phyloP scores from a whole-genome alignment of 306 rosid species.

The Prunus mume region DNA sequence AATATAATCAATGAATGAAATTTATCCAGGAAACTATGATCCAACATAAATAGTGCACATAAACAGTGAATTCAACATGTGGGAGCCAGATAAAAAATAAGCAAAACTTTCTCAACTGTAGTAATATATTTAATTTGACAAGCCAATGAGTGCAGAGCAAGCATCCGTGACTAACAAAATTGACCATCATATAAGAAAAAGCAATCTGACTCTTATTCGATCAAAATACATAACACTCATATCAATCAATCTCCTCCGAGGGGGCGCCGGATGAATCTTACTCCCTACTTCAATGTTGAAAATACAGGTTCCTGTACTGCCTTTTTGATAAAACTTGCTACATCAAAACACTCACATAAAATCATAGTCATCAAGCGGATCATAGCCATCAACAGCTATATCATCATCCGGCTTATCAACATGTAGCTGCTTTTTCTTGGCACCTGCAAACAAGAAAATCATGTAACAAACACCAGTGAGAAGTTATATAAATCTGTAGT shows the following conservation, averaged over 20 bases:
- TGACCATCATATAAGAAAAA: neutral
- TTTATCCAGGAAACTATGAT: neutral
- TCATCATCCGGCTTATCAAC: constrained; percentile 87
- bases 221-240: constrained; percentile 13
- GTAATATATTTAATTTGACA: neutral
- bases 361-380: constrained; percentile 74
- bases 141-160: neutral
- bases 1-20: too few species aligned
- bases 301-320: constrained; percentile 14
- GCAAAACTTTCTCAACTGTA: neutral
- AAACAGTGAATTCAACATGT: neutral
- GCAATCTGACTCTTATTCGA: constrained; percentile 5
- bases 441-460: constrained; percentile 42
- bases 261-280: neutral
- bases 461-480: neutral
- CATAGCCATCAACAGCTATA: constrained; percentile 45
- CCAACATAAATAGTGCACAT: neutral
- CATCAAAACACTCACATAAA: constrained; percentile 60
- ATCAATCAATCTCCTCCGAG: constrained; percentile 7
- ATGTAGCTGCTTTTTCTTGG: constrained; percentile 83
- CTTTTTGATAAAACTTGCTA: constrained; percentile 3
- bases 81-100: too few species aligned
- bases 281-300: constrained; percentile 12
- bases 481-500: neutral
- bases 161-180: constrained; percentile 11